Percentiles rank a stretch among this genome's conserved stretches.
These are phyloP conservation scores for Chlorencoelia australis DNA, from an alignment of 2,329 filamentous ascomycete genomes.

Conservation along the genomic window DNA sequence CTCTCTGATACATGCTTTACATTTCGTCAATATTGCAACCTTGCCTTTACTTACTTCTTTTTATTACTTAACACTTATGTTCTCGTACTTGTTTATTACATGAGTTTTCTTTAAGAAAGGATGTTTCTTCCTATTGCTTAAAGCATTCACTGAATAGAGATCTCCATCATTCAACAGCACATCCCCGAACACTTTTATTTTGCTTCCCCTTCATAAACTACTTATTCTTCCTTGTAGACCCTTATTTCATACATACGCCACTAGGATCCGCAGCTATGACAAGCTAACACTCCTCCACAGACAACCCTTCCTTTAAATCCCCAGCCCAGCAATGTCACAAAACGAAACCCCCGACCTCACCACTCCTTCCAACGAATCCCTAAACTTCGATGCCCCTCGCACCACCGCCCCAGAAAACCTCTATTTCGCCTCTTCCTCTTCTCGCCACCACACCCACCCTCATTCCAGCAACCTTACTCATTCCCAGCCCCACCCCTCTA, in stretches of 20 bases:
- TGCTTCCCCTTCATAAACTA: too few relatives aligned
- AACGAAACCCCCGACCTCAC: slow-evolving; percentile 10
- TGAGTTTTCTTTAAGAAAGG: too few relatives aligned
- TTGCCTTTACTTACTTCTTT: too few relatives aligned
- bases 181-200: background rate
- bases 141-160: too few relatives aligned
- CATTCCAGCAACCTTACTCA: background rate
- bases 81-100: too few relatives aligned
- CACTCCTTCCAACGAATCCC: slow-evolving; percentile 11
- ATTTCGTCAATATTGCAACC: too few relatives aligned
- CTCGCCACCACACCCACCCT: too few relatives aligned
- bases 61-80: too few relatives aligned
- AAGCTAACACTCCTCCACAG: background rate
- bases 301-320: background rate
- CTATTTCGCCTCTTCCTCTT: slow-evolving; percentile 14
- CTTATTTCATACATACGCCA: too few relatives aligned
- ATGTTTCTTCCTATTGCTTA: too few relatives aligned
- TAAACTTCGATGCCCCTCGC: slow-evolving; percentile 17
- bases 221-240: too few relatives aligned
- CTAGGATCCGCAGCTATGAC: background rate
- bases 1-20: too few relatives aligned
- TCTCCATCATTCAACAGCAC: background rate
- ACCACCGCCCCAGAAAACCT: slow-evolving; percentile 8
- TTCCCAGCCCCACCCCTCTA: background rate
- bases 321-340: slow-evolving; percentile 20